Conservation (phyloP, 1,284 basidiomycete genomes). For the Bondarzewia mesenterica region DNA sequence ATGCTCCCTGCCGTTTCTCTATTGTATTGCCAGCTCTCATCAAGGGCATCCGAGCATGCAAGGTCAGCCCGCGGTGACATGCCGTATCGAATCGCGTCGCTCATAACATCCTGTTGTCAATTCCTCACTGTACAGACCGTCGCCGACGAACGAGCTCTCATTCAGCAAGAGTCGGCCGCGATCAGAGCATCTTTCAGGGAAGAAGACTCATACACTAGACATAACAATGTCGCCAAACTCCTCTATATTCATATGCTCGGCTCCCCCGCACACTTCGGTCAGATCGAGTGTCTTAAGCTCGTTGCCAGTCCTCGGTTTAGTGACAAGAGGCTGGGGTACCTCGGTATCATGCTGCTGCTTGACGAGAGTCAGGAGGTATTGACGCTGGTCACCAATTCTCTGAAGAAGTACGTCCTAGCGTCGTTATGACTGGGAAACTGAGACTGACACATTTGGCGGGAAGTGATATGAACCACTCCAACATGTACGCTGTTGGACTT, state of each 20-base stretch:
- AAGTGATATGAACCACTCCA: constrained; percentile 99
- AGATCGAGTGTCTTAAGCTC: constrained; percentile 99
- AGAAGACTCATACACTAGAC: constrained; percentile 87
- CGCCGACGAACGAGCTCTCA: constrained; percentile 95
- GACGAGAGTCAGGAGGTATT: constrained; percentile 99
- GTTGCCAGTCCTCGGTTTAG: constrained; percentile 97
- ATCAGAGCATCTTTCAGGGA: constrained; percentile 98
- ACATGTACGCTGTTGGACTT: constrained; percentile 98
- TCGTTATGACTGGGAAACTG: constrained; percentile 6
- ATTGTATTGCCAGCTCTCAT: constrained; percentile 66
- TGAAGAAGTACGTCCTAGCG: constrained; percentile 81
- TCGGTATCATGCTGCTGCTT: constrained; percentile 96
- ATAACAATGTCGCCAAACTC: constrained; percentile 97
- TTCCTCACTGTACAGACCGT: constrained; percentile 63
- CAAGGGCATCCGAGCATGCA: constrained; percentile 91
- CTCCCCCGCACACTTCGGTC: constrained; percentile 97
- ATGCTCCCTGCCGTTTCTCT: constrained; percentile 9
- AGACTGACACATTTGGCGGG: too few relatives aligned
- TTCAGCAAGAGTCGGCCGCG: constrained; percentile 97
- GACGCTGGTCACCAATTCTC: constrained; percentile 94
- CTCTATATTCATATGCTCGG: constrained; percentile 99
- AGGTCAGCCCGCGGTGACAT: constrained; percentile 41
- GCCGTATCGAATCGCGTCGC: too few relatives aligned
- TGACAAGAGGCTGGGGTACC: constrained; percentile 94
- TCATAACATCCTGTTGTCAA: background rate